Percentiles rank a stretch among this genome's conserved stretches.
Conservation (phyloP, 2,329 filamentous ascomycete genomes). For the Fusarium pseudocircinatum region DNA sequence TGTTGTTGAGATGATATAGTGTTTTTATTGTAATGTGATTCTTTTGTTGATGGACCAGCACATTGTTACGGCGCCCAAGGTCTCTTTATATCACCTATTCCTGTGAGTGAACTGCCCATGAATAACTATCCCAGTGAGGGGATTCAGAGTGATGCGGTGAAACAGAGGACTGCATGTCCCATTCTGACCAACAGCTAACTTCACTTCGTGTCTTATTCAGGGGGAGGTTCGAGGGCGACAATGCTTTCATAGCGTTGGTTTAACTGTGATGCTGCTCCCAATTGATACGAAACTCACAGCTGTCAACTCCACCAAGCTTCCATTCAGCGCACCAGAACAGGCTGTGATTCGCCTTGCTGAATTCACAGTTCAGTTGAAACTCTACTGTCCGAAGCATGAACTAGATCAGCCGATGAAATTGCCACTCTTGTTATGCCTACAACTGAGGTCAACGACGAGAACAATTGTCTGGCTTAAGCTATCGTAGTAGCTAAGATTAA, state of each 20-base stretch:
- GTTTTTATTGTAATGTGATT: background rate
- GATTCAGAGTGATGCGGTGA: background rate
- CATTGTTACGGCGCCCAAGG: background rate
- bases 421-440: background rate
- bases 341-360: too few relatives aligned
- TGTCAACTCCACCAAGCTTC: background rate
- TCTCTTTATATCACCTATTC: background rate
- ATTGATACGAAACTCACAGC: background rate
- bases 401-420: too few relatives aligned
- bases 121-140: background rate
- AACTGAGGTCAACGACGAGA: too few relatives aligned
- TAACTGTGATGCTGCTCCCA: background rate
- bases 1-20: background rate
- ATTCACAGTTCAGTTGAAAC: background rate
- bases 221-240: too few relatives aligned
- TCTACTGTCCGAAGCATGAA: background rate
- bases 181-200: background rate
- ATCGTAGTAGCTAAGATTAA: too few relatives aligned
- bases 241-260: too few relatives aligned
- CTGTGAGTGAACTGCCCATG: background rate
- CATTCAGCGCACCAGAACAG: background rate
- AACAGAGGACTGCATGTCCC: background rate
- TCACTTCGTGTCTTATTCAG: background rate
- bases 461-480: background rate
- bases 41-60: background rate